These are phyloP conservation scores for Glarea lozoyensis DNA, from an alignment of 495 filamentous ascomycete species.

Conservation along the genomic window DNA sequence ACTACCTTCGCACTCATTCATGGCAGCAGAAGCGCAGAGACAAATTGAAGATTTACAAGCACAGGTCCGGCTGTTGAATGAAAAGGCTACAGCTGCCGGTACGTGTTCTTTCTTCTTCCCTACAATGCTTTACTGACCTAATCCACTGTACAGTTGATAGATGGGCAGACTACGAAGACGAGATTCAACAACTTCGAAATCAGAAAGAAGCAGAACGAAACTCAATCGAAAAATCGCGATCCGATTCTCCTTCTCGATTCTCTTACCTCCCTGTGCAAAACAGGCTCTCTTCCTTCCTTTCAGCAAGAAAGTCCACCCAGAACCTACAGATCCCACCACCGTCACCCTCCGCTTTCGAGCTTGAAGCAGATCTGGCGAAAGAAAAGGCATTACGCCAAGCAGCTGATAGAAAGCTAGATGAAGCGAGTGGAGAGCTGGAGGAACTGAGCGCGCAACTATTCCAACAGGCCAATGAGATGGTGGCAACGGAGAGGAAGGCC, in stretches of 20 bases:
- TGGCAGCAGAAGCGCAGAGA: constrained; percentile 42
- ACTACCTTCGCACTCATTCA: constrained; percentile 11
- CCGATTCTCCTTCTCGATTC: constrained; percentile 28
- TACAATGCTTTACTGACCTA: background rate
- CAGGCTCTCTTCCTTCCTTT: constrained; percentile 59
- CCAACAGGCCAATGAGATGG: constrained; percentile 95
- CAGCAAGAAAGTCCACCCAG: constrained; percentile 43
- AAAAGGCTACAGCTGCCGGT: constrained; percentile 72
- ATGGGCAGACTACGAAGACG: constrained; percentile 92
- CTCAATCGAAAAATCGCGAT: constrained; percentile 23
- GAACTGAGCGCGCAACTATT: constrained; percentile 83
- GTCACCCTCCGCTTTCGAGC: constrained; percentile 36
- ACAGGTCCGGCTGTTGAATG: constrained; percentile 64
- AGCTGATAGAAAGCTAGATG: constrained; percentile 65
- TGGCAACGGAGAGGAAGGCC: constrained; percentile 76
- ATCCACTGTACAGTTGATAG: constrained; percentile 40
- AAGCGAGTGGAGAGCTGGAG: constrained; percentile 74
- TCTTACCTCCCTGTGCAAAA: constrained; percentile 24
- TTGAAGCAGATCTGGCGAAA: constrained; percentile 58
- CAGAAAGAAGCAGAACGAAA: constrained; percentile 29
- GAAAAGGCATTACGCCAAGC: constrained; percentile 63
- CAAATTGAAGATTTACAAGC: constrained; percentile 74
- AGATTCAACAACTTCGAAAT: constrained; percentile 39
- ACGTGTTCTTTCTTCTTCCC: constrained; percentile 24
- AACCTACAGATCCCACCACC: constrained; percentile 23